These are phyloP conservation scores for Potentilla sterilis DNA, from an alignment of 306 rosid genomes.

Conservation along the genomic window DNA sequence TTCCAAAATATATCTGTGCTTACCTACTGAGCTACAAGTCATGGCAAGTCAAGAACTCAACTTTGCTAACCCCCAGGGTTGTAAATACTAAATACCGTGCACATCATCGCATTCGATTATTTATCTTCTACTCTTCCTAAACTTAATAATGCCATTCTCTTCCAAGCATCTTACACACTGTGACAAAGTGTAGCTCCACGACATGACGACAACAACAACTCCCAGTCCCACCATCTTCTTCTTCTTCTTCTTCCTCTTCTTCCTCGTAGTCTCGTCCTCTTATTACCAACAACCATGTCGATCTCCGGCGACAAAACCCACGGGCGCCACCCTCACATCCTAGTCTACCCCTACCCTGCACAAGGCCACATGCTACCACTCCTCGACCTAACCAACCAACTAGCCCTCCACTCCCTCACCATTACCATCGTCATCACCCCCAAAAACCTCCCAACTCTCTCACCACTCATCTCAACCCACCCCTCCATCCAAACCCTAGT, in stretches of 20 bases:
- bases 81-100: no score
- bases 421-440: slow-evolving; percentile 62
- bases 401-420: slow-evolving; percentile 34
- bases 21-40: no score
- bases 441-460: slow-evolving; percentile 45
- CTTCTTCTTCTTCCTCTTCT: neutral
- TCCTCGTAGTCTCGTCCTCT: neutral
- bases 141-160: no score
- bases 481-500: slow-evolving; percentile 44
- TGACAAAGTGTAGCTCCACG: no score
- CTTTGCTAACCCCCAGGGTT: no score
- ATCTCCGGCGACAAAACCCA: neutral
- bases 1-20: no score
- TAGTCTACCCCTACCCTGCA: slow-evolving; percentile 68
- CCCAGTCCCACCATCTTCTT: no score
- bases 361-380: slow-evolving; percentile 67
- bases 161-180: no score
- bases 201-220: no score
- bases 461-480: slow-evolving; percentile 50
- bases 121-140: neutral
- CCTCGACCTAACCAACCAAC: slow-evolving; percentile 53
- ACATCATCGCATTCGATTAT: neutral
- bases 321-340: slow-evolving; percentile 38
- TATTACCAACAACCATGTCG: neutral
- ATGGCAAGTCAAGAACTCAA: no score